phyloP scores from a whole-genome alignment of 2,329 filamentous ascomycete genomes.

The Phialocephala sp. region DNA sequence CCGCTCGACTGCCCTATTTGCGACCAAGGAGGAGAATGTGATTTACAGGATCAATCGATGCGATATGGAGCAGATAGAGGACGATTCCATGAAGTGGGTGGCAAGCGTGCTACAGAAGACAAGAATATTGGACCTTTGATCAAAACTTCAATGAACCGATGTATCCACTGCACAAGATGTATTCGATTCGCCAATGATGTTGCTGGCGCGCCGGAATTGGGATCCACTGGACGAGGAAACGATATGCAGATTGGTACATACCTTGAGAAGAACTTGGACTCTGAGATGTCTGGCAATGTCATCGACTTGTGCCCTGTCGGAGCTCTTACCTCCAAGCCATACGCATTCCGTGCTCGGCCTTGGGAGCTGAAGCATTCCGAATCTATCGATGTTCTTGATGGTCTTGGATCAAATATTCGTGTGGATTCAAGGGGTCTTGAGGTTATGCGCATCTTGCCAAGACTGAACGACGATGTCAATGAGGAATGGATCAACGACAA shows the following conservation, averaged over 20 bases:
- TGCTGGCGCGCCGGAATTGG: conserved; percentile 93
- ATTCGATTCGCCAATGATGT: conserved; percentile 98
- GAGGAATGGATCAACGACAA: conserved; percentile 99
- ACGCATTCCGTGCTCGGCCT: conserved; percentile 93
- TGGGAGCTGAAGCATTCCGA: conserved; percentile 98
- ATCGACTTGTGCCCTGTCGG: conserved; percentile 98
- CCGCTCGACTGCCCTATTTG: conserved; percentile 96
- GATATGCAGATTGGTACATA: conserved; percentile 98
- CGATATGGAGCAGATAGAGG: conserved; percentile 95
- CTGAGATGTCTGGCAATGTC: conserved; percentile 94
- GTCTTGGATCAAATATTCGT: conserved; percentile 90
- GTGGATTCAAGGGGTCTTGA: conserved; percentile 92
- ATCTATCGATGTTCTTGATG: conserved; percentile 93
- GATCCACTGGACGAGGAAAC: conserved; percentile 93
- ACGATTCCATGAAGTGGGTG: conserved; percentile 92
- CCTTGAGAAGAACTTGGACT: conserved; percentile 90
- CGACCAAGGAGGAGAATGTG: conserved; percentile 98
- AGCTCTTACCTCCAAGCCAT: conserved; percentile 95
- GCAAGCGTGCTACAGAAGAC: conserved; percentile 98
- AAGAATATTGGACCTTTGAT: conserved; percentile 98
- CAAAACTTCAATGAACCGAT: conserved; percentile 99
- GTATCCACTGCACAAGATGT: conserved; percentile 98
- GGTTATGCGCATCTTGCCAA: conserved; percentile 92
- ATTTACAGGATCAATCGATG: conserved; percentile 99
- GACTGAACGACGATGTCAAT: conserved; percentile 96